phyloP scores from a whole-genome alignment of 148 eudicot species.

The Vaccinium darrowii region DNA sequence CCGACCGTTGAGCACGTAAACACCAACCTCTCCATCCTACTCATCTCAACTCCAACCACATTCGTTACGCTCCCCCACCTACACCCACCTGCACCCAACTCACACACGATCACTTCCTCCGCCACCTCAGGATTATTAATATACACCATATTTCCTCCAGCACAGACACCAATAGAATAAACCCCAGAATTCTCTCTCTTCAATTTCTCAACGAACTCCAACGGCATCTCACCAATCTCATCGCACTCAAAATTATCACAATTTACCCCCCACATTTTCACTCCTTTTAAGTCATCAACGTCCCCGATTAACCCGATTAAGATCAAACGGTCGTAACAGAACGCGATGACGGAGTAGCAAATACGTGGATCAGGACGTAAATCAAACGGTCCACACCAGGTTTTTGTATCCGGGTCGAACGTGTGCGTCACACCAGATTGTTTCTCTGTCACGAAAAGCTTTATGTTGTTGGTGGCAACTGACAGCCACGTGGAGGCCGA shows the following conservation, averaged over 20 bases:
- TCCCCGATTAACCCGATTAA: conserved; percentile 43
- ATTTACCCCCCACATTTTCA: conserved; percentile 48
- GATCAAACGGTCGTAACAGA: conserved; percentile 33
- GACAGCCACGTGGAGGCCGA: conserved; percentile 62
- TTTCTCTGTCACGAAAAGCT: conserved; percentile 43
- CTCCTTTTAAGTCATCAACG: conserved; percentile 15
- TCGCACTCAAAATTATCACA: conserved; percentile 20
- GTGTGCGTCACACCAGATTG: conserved; percentile 44
- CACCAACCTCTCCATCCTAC: conserved; percentile 34
- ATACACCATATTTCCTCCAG: conserved; percentile 33
- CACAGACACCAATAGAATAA: conserved; percentile 31
- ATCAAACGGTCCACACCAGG: conserved; percentile 48
- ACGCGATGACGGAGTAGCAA: conserved; percentile 37
- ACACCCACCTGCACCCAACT: conserved; percentile 31
- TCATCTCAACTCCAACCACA: conserved; percentile 24
- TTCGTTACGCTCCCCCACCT: conserved; percentile 53
- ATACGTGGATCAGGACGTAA: conserved; percentile 38
- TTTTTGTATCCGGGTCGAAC: conserved; percentile 33
- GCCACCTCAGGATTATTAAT: conserved; percentile 33
- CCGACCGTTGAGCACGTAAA: conserved; percentile 47
- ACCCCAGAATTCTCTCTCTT: conserved; percentile 24
- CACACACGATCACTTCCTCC: conserved; percentile 43
- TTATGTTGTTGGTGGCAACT: conserved; percentile 28
- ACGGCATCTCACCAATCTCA: conserved; percentile 56
- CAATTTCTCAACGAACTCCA: conserved; percentile 36